Conservation (phyloP, 306 rosid species). For the Castanea sativa region DNA sequence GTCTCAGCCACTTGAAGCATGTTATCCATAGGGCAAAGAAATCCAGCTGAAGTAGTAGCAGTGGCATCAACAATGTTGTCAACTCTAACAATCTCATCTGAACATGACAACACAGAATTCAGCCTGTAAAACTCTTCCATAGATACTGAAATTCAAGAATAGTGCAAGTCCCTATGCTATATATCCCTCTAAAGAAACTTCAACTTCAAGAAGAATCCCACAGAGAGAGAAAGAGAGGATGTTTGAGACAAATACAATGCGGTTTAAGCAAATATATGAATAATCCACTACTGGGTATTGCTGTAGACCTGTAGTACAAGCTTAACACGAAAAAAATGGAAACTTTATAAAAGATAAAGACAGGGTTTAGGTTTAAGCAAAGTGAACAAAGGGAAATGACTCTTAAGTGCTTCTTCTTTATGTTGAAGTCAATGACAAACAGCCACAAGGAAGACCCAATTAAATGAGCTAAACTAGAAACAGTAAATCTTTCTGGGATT, state of each 20-base stretch:
- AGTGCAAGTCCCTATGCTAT: background rate
- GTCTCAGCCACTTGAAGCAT: conserved; percentile 25
- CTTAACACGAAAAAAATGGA: too few relatives aligned
- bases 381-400: background rate
- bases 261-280: background rate
- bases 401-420: background rate
- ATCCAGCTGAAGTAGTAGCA: conserved; percentile 16
- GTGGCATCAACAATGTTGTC: conserved; percentile 9
- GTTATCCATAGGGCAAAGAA: conserved; percentile 30
- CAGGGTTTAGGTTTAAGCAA: background rate
- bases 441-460: background rate
- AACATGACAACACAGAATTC: conserved; percentile 7
- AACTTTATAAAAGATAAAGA: too few relatives aligned
- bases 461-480: background rate
- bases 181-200: background rate
- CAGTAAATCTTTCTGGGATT: background rate
- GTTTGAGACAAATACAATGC: background rate
- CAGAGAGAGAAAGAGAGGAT: background rate
- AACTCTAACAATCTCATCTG: conserved; percentile 25
- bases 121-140: conserved; percentile 24
- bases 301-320: too few relatives aligned
- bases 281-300: background rate
- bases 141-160: background rate
- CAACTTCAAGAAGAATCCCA: background rate
- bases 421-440: background rate